phyloP scores from a whole-genome alignment of 2,329 filamentous ascomycete species.

The Sordariomycetes sp. region DNA sequence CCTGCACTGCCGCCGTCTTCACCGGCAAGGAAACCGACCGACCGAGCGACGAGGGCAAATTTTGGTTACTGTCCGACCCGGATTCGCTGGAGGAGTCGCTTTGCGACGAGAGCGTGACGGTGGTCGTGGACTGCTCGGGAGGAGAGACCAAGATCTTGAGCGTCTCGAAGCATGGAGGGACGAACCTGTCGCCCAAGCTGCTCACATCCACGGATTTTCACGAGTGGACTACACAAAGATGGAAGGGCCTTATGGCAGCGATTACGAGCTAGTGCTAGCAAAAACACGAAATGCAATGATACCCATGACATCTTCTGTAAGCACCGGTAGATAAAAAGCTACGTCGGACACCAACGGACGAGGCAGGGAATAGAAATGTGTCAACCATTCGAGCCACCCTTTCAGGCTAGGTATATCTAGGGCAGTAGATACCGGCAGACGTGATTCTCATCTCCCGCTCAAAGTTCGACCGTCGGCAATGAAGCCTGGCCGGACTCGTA shows the following conservation, averaged over 20 bases:
- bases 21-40: slow-evolving; percentile 47
- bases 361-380: slow-evolving; percentile 37
- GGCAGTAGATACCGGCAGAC: slow-evolving; percentile 82
- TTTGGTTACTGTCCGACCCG: slow-evolving; percentile 79
- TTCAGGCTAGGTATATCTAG: slow-evolving; percentile 64
- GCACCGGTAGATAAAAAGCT: not conserved
- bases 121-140: slow-evolving; percentile 62
- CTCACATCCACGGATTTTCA: slow-evolving; percentile 54
- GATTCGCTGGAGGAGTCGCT: slow-evolving; percentile 83
- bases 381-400: slow-evolving; percentile 78
- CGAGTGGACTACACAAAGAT: slow-evolving; percentile 21
- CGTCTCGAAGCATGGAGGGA: slow-evolving; percentile 79
- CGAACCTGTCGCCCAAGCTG: slow-evolving; percentile 53
- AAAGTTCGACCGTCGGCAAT: slow-evolving; percentile 11
- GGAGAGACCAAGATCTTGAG: slow-evolving; percentile 51
- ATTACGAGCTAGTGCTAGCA: slow-evolving; percentile 16
- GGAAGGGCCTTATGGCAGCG: slow-evolving; percentile 24
- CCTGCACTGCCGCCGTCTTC: slow-evolving; percentile 73
- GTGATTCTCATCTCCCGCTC: slow-evolving; percentile 52
- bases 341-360: slow-evolving; percentile 5
- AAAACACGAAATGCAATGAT: slow-evolving; percentile 16
- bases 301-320: too few species aligned
- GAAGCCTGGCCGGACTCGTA: slow-evolving; percentile 43
- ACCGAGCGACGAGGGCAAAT: slow-evolving; percentile 34
- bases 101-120: slow-evolving; percentile 72